Conservation (phyloP, 148 eudicot species). For the Amaranthus palmeri region DNA sequence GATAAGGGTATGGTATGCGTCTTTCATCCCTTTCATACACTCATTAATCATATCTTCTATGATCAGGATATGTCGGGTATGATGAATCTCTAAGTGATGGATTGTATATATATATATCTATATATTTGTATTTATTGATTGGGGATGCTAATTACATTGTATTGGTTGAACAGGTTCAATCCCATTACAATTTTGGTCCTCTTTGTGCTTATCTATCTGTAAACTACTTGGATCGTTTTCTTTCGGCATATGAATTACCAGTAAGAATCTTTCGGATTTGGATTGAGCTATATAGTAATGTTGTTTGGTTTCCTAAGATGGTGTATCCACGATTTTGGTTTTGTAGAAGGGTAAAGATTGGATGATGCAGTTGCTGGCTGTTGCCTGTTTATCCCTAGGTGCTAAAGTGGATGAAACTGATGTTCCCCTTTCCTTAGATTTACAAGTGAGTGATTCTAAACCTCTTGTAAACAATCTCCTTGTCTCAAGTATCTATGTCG, state of each 20-base stretch:
- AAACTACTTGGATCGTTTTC: conserved; percentile 77
- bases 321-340: neutral
- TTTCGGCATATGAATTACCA: conserved; percentile 51
- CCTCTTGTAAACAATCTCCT: too few species aligned
- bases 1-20: too few species aligned
- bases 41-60: too few species aligned
- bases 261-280: conserved; percentile 34
- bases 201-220: conserved; percentile 56
- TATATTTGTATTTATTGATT: neutral
- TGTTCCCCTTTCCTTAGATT: conserved; percentile 56
- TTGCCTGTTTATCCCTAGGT: conserved; percentile 67
- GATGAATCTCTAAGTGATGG: too few species aligned
- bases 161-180: conserved; percentile 50
- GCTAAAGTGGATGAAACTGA: conserved; percentile 73
- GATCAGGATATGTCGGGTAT: too few species aligned
- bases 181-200: conserved; percentile 69
- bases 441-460: conserved; percentile 42
- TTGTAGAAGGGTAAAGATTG: conserved; percentile 51
- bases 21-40: too few species aligned
- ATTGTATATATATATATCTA: too few species aligned
- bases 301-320: neutral
- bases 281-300: neutral
- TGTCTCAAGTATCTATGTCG: too few species aligned
- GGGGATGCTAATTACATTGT: conserved; percentile 9
- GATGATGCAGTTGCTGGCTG: conserved; percentile 76